These are phyloP conservation scores for Oropetium thomaeum DNA, from an alignment of 176 grass and related monocot genomes.

Conservation along the genomic window DNA sequence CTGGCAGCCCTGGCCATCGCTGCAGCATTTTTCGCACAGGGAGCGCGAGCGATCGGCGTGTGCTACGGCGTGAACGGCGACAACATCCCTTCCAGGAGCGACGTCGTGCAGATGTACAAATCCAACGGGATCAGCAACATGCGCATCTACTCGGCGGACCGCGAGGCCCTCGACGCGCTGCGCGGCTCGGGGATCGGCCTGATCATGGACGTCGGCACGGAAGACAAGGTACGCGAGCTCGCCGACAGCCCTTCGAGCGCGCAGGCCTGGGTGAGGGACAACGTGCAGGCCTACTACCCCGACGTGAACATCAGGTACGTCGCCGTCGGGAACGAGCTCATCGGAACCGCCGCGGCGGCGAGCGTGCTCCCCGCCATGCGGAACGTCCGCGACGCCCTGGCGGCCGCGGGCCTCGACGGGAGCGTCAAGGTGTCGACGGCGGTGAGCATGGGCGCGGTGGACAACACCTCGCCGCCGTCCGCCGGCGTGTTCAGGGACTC, in stretches of 20 bases:
- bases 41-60: constrained; percentile 32
- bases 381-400: constrained; percentile 39
- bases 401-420: background rate
- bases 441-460: background rate
- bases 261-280: constrained; percentile 26
- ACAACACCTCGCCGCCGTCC: constrained; percentile 37
- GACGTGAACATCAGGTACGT: constrained; percentile 37
- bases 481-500: constrained; percentile 19
- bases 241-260: constrained; percentile 12
- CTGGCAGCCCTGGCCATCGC: background rate
- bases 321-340: constrained; percentile 61
- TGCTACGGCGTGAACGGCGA: constrained; percentile 46
- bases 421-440: constrained; percentile 56
- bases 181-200: constrained; percentile 40
- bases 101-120: constrained; percentile 53
- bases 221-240: background rate
- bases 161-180: constrained; percentile 28
- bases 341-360: background rate
- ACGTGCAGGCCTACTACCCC: constrained; percentile 37
- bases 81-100: constrained; percentile 21
- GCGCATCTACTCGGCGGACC: constrained; percentile 40
- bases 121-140: constrained; percentile 46
- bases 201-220: constrained; percentile 34
- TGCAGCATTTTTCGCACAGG: background rate
- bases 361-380: constrained; percentile 50